These are phyloP conservation scores for Backusella liffmaniae DNA, from an alignment of 192 early-diverging fungal species.

Conservation along the genomic window DNA sequence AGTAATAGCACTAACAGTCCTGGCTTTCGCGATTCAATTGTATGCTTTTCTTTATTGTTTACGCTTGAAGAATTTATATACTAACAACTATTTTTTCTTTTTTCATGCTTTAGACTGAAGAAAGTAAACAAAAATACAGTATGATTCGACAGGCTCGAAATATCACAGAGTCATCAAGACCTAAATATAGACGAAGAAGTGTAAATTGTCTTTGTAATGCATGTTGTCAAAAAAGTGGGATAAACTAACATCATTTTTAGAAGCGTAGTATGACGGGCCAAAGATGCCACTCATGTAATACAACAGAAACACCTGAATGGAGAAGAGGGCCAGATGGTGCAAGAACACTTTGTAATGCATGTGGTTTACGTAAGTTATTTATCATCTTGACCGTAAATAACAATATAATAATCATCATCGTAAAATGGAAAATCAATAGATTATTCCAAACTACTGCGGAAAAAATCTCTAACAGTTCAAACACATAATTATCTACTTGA, in stretches of 20 bases:
- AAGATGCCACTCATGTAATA: slow-evolving; percentile 75
- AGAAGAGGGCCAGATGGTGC: slow-evolving; percentile 91
- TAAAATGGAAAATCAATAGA: not conserved
- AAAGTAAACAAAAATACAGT: not conserved
- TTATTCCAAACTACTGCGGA: slow-evolving; percentile 8
- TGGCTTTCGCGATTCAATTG: not conserved
- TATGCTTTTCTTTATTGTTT: not conserved
- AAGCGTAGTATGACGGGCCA: slow-evolving; percentile 17
- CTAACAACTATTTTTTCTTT: not conserved
- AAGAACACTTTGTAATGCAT: slow-evolving; percentile 95
- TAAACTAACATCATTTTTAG: slow-evolving; percentile 3
- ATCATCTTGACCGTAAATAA: not conserved
- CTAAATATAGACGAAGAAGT: slow-evolving; percentile 19
- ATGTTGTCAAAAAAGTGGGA: not conserved
- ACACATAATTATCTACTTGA: slow-evolving; percentile 12
- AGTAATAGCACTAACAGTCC: not conserved
- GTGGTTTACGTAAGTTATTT: slow-evolving; percentile 78
- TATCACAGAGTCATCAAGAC: slow-evolving; percentile 1
- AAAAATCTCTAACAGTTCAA: slow-evolving; percentile 4
- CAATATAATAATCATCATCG: not conserved
- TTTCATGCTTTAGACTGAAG: not conserved
- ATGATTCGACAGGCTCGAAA: slow-evolving; percentile 18
- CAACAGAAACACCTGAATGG: slow-evolving; percentile 92
- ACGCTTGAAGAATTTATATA: not conserved
- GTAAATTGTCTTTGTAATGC: slow-evolving; percentile 4